Percentiles rank a stretch among this genome's conserved stretches.
Conservation (phyloP, 805 yeast species). For the Dipodascopsis uninucleata region DNA sequence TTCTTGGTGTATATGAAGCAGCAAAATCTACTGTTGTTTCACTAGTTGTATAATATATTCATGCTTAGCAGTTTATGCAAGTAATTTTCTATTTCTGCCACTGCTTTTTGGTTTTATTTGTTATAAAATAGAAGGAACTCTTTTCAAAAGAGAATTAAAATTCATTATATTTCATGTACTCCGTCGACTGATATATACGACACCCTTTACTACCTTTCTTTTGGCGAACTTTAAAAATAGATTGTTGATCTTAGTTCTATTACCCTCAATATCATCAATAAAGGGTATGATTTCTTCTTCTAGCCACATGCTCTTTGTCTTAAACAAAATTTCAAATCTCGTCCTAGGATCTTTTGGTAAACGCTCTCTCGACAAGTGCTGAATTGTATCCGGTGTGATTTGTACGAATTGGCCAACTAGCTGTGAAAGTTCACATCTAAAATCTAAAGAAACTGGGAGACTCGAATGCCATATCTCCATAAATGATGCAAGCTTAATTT, state of each 20-base stretch:
- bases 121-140: neutral
- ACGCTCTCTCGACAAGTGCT: slow-evolving; percentile 46
- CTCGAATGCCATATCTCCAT: slow-evolving; percentile 33
- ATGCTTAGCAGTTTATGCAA: neutral
- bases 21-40: slow-evolving; percentile 22
- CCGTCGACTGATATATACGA: slow-evolving; percentile 24
- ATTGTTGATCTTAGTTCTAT: slow-evolving; percentile 52
- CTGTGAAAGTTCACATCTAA: slow-evolving; percentile 57
- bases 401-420: slow-evolving; percentile 55
- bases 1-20: slow-evolving; percentile 87
- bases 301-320: slow-evolving; percentile 56
- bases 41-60: neutral
- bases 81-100: neutral
- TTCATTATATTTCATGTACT: neutral
- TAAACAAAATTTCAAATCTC: slow-evolving; percentile 53
- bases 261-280: slow-evolving; percentile 54
- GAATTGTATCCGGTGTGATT: slow-evolving; percentile 47
- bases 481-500: slow-evolving; percentile 24
- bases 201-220: slow-evolving; percentile 39
- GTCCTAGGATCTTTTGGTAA: slow-evolving; percentile 49
- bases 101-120: neutral
- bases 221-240: slow-evolving; percentile 63
- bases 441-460: slow-evolving; percentile 46
- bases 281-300: slow-evolving; percentile 62
- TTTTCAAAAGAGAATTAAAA: neutral